These are phyloP conservation scores for Ampelomyces quisqualis DNA, from an alignment of 2,329 filamentous ascomycete genomes.

Conservation along the genomic window DNA sequence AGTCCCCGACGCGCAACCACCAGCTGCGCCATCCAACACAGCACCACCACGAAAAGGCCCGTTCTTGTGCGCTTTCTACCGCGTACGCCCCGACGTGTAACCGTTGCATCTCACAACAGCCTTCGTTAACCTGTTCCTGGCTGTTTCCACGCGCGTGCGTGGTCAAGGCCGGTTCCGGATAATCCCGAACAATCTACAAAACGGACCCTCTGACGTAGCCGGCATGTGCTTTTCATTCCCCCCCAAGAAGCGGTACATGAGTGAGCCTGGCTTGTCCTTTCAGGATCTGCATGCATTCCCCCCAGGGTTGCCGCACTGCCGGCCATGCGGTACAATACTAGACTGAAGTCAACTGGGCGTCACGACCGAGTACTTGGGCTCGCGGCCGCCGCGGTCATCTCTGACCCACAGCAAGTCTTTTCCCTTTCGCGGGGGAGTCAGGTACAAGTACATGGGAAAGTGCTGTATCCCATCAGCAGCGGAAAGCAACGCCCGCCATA, in stretches of 20 bases:
- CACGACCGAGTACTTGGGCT: constrained; percentile 19
- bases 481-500: constrained; percentile 2
- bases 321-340: constrained; percentile 9
- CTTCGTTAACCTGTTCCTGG: not conserved
- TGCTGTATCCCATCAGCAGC: constrained; percentile 18
- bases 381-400: constrained; percentile 7
- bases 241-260: constrained; percentile 5
- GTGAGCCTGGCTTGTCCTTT: constrained; percentile 5
- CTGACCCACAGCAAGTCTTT: constrained; percentile 1
- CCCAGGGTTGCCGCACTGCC: constrained; percentile 8
- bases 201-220: constrained; percentile 16
- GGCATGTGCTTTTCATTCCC: constrained; percentile 8
- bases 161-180: constrained; percentile 12
- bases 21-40: not conserved
- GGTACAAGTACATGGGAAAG: constrained; percentile 21
- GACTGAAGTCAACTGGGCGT: constrained; percentile 13
- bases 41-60: not conserved
- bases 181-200: constrained; percentile 9
- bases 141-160: constrained; percentile 4
- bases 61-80: not conserved
- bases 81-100: not conserved
- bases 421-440: too few species aligned
- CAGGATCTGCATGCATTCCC: constrained; percentile 8
- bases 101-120: not conserved
- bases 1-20: not conserved